Percentiles rank a stretch among this genome's conserved stretches.
Evolutionary conservation across 1,284 basidiomycete species (phyloP).

Genomic region (Sanghuangporus weigelae): DNA sequence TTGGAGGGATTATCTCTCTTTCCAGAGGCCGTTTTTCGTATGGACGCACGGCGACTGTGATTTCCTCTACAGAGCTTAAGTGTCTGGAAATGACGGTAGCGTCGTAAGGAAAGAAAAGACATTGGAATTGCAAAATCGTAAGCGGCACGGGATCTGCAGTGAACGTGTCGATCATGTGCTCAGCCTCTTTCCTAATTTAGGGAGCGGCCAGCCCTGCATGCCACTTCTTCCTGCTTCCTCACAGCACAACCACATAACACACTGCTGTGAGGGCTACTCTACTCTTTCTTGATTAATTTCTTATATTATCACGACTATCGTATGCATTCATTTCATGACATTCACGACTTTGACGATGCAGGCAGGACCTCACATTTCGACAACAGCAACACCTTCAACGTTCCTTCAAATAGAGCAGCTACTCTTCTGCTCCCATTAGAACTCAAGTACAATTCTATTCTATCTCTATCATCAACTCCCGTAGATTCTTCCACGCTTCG

Average conservation of each 20-base stretch:
- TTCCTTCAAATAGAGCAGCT: constrained; percentile 8
- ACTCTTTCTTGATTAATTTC: not conserved
- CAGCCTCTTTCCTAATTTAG: not conserved
- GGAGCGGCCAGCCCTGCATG: not conserved
- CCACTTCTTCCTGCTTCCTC: not conserved
- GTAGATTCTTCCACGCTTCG: not conserved
- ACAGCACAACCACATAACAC: constrained; percentile 10
- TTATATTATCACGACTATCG: not conserved
- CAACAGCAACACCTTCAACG: constrained; percentile 1
- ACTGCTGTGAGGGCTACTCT: not conserved
- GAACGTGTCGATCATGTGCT: not conserved
- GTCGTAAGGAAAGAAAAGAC: not conserved
- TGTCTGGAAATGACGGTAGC: not conserved
- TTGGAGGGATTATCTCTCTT: not conserved
- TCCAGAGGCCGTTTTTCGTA: not conserved
- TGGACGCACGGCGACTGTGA: not conserved
- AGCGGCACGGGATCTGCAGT: too few relatives aligned
- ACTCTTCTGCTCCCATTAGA: not conserved
- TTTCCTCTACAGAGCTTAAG: not conserved
- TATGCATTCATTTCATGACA: not conserved
- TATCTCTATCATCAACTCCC: not conserved
- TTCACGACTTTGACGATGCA: constrained; percentile 1
- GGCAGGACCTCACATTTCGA: constrained; percentile 9
- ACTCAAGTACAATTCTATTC: not conserved
- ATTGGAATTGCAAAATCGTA: not conserved